Percentiles rank a stretch among this genome's conserved stretches.
Evolutionary conservation across 768 basidiomycete species (phyloP).

Genomic region (Boletus sensibilis): DNA sequence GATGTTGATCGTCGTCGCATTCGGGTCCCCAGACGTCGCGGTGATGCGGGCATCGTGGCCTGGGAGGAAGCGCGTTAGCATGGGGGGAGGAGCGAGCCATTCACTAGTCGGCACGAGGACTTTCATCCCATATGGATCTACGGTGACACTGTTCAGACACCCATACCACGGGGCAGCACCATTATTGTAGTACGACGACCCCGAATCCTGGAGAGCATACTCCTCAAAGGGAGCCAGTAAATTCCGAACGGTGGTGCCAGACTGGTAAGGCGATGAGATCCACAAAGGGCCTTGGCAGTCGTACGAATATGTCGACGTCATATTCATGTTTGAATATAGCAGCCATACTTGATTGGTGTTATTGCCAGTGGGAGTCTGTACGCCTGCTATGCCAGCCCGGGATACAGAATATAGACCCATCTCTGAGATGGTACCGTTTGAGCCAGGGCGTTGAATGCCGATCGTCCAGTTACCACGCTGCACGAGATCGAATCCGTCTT

Average conservation of each 20-base stretch:
- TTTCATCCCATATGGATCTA: conserved; percentile 81
- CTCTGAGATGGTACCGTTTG: conserved; percentile 76
- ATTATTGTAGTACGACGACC: conserved; percentile 60
- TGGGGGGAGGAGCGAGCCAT: conserved; percentile 72
- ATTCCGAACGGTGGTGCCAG: conserved; percentile 64
- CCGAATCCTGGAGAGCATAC: conserved; percentile 67
- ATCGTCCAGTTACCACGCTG: conserved; percentile 86
- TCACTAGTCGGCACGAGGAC: conserved; percentile 64
- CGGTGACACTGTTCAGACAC: conserved; percentile 62
- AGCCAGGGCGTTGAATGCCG: conserved; percentile 76
- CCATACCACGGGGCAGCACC: conserved; percentile 65
- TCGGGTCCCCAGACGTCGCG: conserved; percentile 39
- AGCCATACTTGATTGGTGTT: conserved; percentile 76
- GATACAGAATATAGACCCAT: conserved; percentile 86
- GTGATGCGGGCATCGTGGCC: conserved; percentile 82
- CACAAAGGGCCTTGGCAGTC: conserved; percentile 58
- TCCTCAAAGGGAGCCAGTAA: conserved; percentile 81
- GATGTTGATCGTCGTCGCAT: conserved; percentile 59
- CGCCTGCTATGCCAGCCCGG: conserved; percentile 54
- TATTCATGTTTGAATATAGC: conserved; percentile 84
- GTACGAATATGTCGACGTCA: conserved; percentile 59
- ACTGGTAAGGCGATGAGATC: conserved; percentile 78
- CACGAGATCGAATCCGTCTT: conserved; percentile 86
- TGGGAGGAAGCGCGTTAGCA: conserved; percentile 75
- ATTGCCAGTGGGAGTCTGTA: conserved; percentile 63